Base-by-base conservation (phyloP, 1,284 basidiomycete species). In the Pyrrhoderma lamaoense region DNA sequence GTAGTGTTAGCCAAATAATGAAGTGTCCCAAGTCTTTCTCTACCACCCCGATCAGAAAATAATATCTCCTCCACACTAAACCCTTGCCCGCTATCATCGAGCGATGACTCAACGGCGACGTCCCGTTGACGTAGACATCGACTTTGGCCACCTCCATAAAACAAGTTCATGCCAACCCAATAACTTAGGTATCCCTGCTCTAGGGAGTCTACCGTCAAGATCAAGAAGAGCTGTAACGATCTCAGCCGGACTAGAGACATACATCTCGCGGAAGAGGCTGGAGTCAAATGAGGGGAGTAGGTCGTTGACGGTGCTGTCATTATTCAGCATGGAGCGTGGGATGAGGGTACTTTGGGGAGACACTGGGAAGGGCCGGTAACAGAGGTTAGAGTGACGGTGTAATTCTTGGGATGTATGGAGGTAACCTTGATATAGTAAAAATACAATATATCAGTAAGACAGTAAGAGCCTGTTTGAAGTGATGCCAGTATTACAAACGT, bases 321-420 rank as follows among this genome's bases (percentile, higher is more conserved):
- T 13, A n/a, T 40, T 4, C 8, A 9, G 31, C 18, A 21, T 22
- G 22, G 47, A 43, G 34, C 36, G 9, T 40, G 60, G 61, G 1
- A 63, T 55, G 3, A 77, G 61, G 1, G 77, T 65, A 8, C 63
- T 39, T 0, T 58, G 47, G 0, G 72, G 0, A 79, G 67, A 38
- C 68, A 54, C 45, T 61, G 61, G 4, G 59, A 60, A 0, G 65
- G 56, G 0, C 72, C 70, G 0, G 71, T 64, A 19, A 68, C 63
- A 2, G 76, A 56, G 14, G 77, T 62, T 16, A 79, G 66, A 8
- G 67, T 73, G 13, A 79, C 51, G 3, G 65, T 59, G 45, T 69
- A 61, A 0, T 69, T 69, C 37, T 65, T 66, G 0, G 71, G 65
- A 51, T 76, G 64, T 36, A 77, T 69, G 4, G 64, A 61, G 36